Evolutionary conservation across 495 filamentous ascomycete species (phyloP).

Genomic region (Aspergillus ellipticus): DNA sequence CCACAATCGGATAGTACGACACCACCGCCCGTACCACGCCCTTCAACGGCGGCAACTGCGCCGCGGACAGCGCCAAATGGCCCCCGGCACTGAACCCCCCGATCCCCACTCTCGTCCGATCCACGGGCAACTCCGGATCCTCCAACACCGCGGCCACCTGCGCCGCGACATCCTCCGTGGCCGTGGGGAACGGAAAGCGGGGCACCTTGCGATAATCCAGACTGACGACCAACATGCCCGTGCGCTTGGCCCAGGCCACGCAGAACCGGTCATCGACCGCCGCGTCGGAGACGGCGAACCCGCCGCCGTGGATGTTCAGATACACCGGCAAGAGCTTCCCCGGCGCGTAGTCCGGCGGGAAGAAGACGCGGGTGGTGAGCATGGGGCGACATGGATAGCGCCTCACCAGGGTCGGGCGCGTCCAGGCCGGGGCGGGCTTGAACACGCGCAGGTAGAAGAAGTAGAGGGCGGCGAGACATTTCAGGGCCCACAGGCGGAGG

Average conservation of each 20-base stretch:
- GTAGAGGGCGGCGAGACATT: conserved; percentile 16
- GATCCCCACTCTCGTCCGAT: conserved; percentile 29
- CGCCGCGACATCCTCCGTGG: conserved; percentile 24
- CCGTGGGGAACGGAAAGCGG: conserved; percentile 26
- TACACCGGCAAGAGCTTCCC: conserved; percentile 28
- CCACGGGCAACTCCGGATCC: conserved; percentile 26
- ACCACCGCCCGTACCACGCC: conserved; percentile 26
- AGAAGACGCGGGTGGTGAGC: conserved; percentile 32
- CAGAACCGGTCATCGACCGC: conserved; percentile 31
- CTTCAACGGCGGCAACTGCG: conserved; percentile 25
- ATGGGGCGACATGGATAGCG: conserved; percentile 27
- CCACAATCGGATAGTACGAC: conserved; percentile 32
- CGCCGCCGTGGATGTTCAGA: conserved; percentile 38
- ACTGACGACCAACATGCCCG: conserved; percentile 32
- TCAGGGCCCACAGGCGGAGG: conserved; percentile 18
- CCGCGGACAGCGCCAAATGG: conserved; percentile 28
- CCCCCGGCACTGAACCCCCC: conserved; percentile 39
- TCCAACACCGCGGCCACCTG: conserved; percentile 37
- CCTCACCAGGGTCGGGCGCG: conserved; percentile 29
- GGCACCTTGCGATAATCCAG: conserved; percentile 37
- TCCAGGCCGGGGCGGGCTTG: conserved; percentile 8
- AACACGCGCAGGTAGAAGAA: conserved; percentile 14
- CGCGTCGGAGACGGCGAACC: conserved; percentile 27
- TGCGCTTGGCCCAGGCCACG: conserved; percentile 22
- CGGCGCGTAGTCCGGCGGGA: conserved; percentile 25